Evolutionary conservation across 192 early-diverging fungal genomes (phyloP), one percentile per base, ranked within the genome.

Genomic region (Linnemannia zychae): DNA sequence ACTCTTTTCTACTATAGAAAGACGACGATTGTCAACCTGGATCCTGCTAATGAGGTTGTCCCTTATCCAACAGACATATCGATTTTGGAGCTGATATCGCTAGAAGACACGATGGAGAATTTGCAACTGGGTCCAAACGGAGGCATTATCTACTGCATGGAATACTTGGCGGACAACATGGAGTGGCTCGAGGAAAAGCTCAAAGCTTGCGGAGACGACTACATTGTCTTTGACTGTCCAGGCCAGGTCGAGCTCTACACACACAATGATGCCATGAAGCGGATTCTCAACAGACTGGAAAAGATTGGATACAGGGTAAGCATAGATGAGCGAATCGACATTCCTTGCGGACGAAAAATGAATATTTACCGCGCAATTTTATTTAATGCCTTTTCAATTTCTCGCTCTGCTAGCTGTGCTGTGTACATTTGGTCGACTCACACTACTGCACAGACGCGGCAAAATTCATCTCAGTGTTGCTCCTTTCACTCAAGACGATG

Each of bases 201-300:
- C 47, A 85, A 91, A 44, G 78, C 81, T 3, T 87, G 91, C 20
- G 82, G 88, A 67, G 96, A 98, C 48, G 94, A 95, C 73, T 98
- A 99, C 87, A 91, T 98, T 69, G 93, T 99, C 44, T 96, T 99
- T 84, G 98, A 99, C 88, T 98, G 96, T 71, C 98, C 98, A 11
- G 97, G 98, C 5, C 97, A 99, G 82, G 98, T 99, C 31, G 98
- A 99, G 79, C 92, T 99, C 22, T 99, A 98, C 87, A 99, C 98
- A 24, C 98, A 99, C 85, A 96, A 98, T 88, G 87, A 91, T 67
- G 89, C 96, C 34, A 91, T 99, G 74, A 94, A 95, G 73, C 92
- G 93, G 53, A 93, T 98, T 28, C 79, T 98, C 7, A 90, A 92
- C 37, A 80, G 77, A 63, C 88, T 99, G 65, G 92, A 94, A 87